Evolutionary conservation across 306 rosid genomes (phyloP).

Genomic region (Clitoria ternatea): DNA sequence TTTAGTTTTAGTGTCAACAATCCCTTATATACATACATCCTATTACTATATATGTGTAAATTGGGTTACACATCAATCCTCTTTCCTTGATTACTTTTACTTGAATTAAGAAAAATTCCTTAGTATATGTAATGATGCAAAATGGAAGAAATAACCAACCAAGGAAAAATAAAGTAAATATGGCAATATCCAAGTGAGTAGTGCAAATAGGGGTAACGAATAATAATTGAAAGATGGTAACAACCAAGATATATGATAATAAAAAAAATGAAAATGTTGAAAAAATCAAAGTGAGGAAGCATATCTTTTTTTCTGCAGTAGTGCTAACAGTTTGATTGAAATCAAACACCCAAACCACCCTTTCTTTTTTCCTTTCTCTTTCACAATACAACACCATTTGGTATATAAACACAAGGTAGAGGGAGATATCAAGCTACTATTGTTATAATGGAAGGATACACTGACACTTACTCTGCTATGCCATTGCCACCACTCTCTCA

Average conservation of each 20-base stretch:
- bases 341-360: neutral
- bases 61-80: neutral
- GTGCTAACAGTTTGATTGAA: conserved; percentile 8
- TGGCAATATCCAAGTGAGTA: neutral
- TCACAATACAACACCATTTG: conserved; percentile 1
- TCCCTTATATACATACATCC: too few species aligned
- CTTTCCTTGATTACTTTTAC: neutral
- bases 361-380: neutral
- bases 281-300: neutral
- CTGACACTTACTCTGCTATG: neutral
- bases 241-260: neutral
- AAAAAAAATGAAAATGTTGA: too few species aligned
- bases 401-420: neutral
- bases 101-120: neutral
- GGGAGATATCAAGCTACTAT: neutral
- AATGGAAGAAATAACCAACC: neutral
- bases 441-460: neutral
- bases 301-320: neutral
- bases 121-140: neutral
- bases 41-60: neutral
- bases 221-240: neutral
- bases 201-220: neutral
- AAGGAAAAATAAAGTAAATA: neutral
- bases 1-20: neutral
- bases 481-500: neutral